These are phyloP conservation scores for Beauveria scarabaeidicola DNA, from an alignment of 2,329 filamentous ascomycete species.

Conservation along the genomic window DNA sequence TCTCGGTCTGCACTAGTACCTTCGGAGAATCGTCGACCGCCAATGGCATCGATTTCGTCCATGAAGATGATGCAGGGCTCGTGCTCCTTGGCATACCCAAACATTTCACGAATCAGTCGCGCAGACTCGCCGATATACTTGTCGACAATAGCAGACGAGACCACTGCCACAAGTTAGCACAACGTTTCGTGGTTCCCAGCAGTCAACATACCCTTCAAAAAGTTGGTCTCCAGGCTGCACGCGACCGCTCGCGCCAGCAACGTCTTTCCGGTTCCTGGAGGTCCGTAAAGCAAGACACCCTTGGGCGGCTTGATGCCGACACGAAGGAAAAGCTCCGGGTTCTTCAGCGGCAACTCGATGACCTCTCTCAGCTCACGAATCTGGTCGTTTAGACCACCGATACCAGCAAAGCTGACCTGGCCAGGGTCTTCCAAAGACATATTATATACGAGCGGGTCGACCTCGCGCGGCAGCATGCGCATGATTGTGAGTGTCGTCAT, in stretches of 20 bases:
- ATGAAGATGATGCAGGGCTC: conserved; percentile 99
- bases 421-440: conserved; percentile 98
- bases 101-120: conserved; percentile 96
- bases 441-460: conserved; percentile 98
- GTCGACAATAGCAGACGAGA: conserved; percentile 97
- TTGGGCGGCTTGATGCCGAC: conserved; percentile 99
- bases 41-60: conserved; percentile 99
- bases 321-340: conserved; percentile 91
- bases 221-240: conserved; percentile 95
- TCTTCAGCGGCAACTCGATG: conserved; percentile 95
- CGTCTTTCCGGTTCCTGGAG: conserved; percentile 95
- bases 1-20: conserved; percentile 96
- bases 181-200: conserved; percentile 5
- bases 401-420: conserved; percentile 94
- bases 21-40: conserved; percentile 91
- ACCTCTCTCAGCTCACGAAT: conserved; percentile 96
- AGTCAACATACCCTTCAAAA: conserved; percentile 69
- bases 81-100: conserved; percentile 98
- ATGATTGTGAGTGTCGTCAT: conserved; percentile 99
- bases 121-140: conserved; percentile 99
- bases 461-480: conserved; percentile 97
- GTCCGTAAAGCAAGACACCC: conserved; percentile 91
- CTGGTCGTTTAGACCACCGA: conserved; percentile 95
- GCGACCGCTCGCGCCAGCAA: conserved; percentile 89
- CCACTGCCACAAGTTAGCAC: conserved; percentile 49